Base-by-base conservation (phyloP, 2,329 filamentous ascomycete genomes). In the Aspergillus nomiae region DNA sequence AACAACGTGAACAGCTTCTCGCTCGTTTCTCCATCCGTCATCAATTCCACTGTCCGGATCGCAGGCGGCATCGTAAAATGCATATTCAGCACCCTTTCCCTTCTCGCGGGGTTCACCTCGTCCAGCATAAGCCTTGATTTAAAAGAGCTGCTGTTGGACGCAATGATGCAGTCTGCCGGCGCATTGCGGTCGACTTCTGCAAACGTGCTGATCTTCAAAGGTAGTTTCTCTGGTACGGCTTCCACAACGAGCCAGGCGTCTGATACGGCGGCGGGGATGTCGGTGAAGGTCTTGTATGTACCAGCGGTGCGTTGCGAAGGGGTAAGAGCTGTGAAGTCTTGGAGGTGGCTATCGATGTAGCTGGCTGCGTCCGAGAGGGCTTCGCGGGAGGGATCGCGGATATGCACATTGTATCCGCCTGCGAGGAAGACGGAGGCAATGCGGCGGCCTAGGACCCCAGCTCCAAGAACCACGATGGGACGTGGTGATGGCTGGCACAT, bases 161-260 rank as follows among this genome's bases (percentile, higher is more conserved):
- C 80, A 0, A 87, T 69, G 21, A 87, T 81, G 51, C 80, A 80
- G 58, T 87, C 85, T 0, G 63, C 28, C 0, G 80, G 78, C 0
- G 82, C 76, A 9, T 76, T 45, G 8, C 66, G 66, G n/a, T 84
- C 83, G 10, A 86, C 73, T 4, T 83, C 75, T 2, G 74, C 80
- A 62, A 86, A 83, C 0, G 79, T 82, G 14, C 76, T 74, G 16
- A 81, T 80, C 72, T 86, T 87, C 36, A 85, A 67, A 8, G 77
- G 68, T 11, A 85, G 74, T 59, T 77, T 81, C 68, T 86, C 85
- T 0, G 83, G 84, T 0, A 86, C 79, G 16, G 80, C 83, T 70
- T 85, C 85, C 62, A 86, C 79, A n/a, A 85, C 81, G 7, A 86
- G 75, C 85, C 82, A 87, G 3, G 83, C 80, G 38, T 81, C 72